Evolutionary conservation across 2,329 filamentous ascomycete genomes (phyloP).

Genomic region (Seiridium cupressi): DNA sequence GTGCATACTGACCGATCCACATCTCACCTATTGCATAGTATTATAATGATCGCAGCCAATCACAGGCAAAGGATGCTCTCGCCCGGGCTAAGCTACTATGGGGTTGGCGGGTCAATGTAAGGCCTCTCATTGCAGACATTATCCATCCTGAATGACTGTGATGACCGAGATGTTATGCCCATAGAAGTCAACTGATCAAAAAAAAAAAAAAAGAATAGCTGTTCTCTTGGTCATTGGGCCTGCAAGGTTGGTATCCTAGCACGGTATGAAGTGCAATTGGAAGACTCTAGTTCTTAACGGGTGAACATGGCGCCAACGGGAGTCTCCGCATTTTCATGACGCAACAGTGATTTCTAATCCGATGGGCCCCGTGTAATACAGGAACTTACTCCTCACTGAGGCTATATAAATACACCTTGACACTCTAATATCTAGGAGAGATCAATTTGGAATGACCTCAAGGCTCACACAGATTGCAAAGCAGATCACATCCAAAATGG

Average conservation of each 20-base stretch:
- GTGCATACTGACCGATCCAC: neutral
- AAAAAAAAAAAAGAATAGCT: neutral
- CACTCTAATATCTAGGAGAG: neutral
- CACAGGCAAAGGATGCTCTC: neutral
- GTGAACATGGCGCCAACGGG: neutral
- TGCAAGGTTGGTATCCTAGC: no score
- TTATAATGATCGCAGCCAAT: neutral
- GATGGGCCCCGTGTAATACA: neutral
- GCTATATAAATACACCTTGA: neutral
- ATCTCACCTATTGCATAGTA: neutral
- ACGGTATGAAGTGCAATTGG: neutral
- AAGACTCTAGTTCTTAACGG: neutral
- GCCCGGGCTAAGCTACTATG: no score
- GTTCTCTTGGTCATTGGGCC: neutral
- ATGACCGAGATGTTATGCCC: neutral
- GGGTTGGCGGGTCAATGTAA: no score
- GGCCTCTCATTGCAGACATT: no score
- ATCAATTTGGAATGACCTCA: neutral
- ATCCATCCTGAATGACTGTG: neutral
- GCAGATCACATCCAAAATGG: slow-evolving; percentile 32
- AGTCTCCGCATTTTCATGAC: neutral
- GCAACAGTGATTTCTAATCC: slow-evolving; percentile 1
- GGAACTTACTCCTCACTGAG: neutral
- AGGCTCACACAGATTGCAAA: neutral
- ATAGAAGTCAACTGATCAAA: neutral